A percentile compares a stretch with the other conserved stretches of the same genome.
phyloP scores from a whole-genome alignment of 352 stramenopile species.

The Pythium scleroteichum region DNA sequence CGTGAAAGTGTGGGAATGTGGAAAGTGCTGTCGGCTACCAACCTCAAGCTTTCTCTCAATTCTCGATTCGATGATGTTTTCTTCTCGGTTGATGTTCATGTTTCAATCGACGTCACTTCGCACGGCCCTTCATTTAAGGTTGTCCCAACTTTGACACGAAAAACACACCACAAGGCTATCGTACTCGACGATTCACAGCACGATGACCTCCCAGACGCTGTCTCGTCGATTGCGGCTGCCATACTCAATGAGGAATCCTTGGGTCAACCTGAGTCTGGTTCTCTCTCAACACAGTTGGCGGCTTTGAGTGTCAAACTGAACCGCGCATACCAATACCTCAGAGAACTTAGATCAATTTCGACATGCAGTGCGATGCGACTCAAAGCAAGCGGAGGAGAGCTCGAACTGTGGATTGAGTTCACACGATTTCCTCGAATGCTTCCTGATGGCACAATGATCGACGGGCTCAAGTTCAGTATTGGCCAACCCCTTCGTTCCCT shows the following conservation, averaged over 20 bases:
- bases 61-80: conserved; percentile 24
- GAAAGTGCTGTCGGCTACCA: conserved; percentile 17
- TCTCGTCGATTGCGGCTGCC: conserved; percentile 15
- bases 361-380: conserved; percentile 52
- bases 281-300: conserved; percentile 7
- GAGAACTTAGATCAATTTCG: conserved; percentile 60
- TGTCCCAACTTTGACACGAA: conserved; percentile 9
- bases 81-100: conserved; percentile 23
- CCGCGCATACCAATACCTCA: conserved; percentile 58
- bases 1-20: conserved; percentile 25
- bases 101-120: neutral
- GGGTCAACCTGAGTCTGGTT: neutral
- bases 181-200: neutral
- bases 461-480: conserved; percentile 49
- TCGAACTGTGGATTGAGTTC: conserved; percentile 62
- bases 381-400: conserved; percentile 32
- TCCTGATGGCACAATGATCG: conserved; percentile 13
- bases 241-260: conserved; percentile 9
- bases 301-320: conserved; percentile 24
- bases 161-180: conserved; percentile 9
- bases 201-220: conserved; percentile 6
- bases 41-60: conserved; percentile 6
- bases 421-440: conserved; percentile 49
- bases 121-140: conserved; percentile 4
- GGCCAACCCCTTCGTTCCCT: conserved; percentile 49